phyloP scores from a whole-genome alignment of 106 monocot genomes.

The Dioscorea alata region DNA sequence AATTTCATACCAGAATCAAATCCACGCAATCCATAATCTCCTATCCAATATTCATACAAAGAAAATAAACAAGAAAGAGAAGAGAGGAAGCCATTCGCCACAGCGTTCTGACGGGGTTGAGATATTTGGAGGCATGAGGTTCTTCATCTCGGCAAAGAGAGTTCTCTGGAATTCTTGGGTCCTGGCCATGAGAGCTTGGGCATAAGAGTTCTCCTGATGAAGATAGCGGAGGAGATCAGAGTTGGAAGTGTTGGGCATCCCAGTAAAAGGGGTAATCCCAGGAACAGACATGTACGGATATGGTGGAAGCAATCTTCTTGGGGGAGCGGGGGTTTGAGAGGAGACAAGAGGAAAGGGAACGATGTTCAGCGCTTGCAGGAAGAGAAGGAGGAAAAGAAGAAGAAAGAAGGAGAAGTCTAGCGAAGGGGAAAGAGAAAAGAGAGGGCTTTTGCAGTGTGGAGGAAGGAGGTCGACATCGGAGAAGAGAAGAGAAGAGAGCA shows the following conservation, averaged over 20 bases:
- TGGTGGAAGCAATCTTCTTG: conserved; percentile 70
- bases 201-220: conserved; percentile 63
- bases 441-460: neutral
- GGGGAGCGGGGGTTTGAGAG: conserved; percentile 38
- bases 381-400: conserved; percentile 12
- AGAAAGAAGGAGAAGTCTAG: neutral
- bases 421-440: conserved; percentile 4
- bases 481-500: too few relatives aligned
- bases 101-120: conserved; percentile 58
- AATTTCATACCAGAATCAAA: too few relatives aligned
- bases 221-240: too few relatives aligned
- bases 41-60: too few relatives aligned
- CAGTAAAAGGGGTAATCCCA: conserved; percentile 89
- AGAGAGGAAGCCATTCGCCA: conserved; percentile 51
- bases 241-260: conserved; percentile 78
- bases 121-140: conserved; percentile 42
- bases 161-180: conserved; percentile 29
- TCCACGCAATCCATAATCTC: too few relatives aligned
- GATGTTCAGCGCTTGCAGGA: conserved; percentile 20
- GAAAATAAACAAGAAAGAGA: too few relatives aligned
- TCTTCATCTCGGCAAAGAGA: conserved; percentile 52
- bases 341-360: conserved; percentile 1
- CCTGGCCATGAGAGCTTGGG: conserved; percentile 76
- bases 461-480: neutral
- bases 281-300: conserved; percentile 55